Percentiles rank a stretch among this genome's conserved stretches.
These are phyloP conservation scores for Coniella vitis DNA, from an alignment of 2,329 filamentous ascomycete species.

Conservation along the genomic window DNA sequence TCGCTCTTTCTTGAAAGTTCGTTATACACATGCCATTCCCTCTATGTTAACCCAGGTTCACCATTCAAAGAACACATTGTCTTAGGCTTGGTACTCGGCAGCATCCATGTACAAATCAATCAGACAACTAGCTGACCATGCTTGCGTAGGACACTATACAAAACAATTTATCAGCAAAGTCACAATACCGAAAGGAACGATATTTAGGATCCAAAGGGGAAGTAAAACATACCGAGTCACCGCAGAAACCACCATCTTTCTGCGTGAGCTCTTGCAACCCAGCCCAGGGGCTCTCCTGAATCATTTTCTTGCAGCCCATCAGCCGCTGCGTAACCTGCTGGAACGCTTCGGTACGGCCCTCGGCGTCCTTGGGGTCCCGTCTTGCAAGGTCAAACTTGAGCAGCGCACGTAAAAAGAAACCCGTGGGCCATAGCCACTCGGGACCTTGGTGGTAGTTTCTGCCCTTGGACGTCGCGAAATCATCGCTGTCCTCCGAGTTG, in stretches of 20 bases:
- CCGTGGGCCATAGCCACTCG: constrained; percentile 96
- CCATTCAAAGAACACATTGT: neutral
- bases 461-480: constrained; percentile 89
- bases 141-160: constrained; percentile 77
- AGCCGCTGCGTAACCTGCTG: constrained; percentile 87
- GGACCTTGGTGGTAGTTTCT: constrained; percentile 97
- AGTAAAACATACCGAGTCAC: constrained; percentile 69
- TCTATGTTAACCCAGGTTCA: too few species aligned
- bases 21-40: too few species aligned
- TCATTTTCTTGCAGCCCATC: constrained; percentile 76
- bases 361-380: constrained; percentile 44
- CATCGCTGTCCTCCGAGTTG: constrained; percentile 86
- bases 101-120: constrained; percentile 97
- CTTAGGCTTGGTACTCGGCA: constrained; percentile 41
- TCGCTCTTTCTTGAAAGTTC: too few species aligned
- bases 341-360: constrained; percentile 78
- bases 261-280: constrained; percentile 91
- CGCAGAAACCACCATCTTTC: constrained; percentile 75
- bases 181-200: too few species aligned
- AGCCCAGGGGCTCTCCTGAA: constrained; percentile 76
- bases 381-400: constrained; percentile 82
- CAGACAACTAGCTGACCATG: constrained; percentile 91
- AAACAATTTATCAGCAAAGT: neutral
- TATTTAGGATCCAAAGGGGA: too few species aligned
- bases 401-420: constrained; percentile 87